These are phyloP conservation scores for Tetracladium marchalianum DNA, from an alignment of 495 filamentous ascomycete genomes.

Conservation along the genomic window DNA sequence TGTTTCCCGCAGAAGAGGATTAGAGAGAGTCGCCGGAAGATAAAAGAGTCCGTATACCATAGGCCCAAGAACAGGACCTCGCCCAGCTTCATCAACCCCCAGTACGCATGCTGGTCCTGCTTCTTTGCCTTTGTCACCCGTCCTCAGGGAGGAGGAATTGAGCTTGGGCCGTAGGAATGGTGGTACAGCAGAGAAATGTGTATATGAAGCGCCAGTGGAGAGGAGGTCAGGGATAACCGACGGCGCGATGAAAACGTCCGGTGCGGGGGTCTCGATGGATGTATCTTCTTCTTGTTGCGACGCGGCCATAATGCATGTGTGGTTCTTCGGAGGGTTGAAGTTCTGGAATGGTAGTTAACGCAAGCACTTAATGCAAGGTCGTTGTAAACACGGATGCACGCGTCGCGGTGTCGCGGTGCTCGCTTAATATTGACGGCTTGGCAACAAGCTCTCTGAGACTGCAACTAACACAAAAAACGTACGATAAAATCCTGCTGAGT, in stretches of 20 bases:
- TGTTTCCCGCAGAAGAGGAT: slow-evolving; percentile 58
- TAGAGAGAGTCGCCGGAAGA: slow-evolving; percentile 57
- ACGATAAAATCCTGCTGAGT: too few relatives aligned
- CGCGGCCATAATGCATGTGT: slow-evolving; percentile 32
- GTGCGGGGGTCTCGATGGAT: slow-evolving; percentile 43
- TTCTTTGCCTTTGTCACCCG: slow-evolving; percentile 23
- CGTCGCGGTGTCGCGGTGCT: too few relatives aligned
- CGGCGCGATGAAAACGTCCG: slow-evolving; percentile 64
- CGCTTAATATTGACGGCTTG: too few relatives aligned
- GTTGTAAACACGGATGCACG: too few relatives aligned
- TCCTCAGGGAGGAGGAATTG: slow-evolving; percentile 27
- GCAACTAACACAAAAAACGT: too few relatives aligned
- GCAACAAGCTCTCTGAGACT: too few relatives aligned
- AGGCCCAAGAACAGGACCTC: slow-evolving; percentile 88
- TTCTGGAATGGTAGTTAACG: too few relatives aligned
- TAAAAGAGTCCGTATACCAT: slow-evolving; percentile 97
- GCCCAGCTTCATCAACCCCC: slow-evolving; percentile 91
- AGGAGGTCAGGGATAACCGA: slow-evolving; percentile 56
- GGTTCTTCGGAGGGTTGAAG: too few relatives aligned
- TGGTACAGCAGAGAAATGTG: slow-evolving; percentile 70
- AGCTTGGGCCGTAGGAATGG: slow-evolving; percentile 37
- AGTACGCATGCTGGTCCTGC: slow-evolving; percentile 50
- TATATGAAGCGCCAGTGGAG: slow-evolving; percentile 66
- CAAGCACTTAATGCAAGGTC: too few relatives aligned
- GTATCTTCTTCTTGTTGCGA: slow-evolving; percentile 27